These are phyloP conservation scores for Penicillium palitans DNA, from an alignment of 2,329 filamentous ascomycete species.

Conservation along the genomic window DNA sequence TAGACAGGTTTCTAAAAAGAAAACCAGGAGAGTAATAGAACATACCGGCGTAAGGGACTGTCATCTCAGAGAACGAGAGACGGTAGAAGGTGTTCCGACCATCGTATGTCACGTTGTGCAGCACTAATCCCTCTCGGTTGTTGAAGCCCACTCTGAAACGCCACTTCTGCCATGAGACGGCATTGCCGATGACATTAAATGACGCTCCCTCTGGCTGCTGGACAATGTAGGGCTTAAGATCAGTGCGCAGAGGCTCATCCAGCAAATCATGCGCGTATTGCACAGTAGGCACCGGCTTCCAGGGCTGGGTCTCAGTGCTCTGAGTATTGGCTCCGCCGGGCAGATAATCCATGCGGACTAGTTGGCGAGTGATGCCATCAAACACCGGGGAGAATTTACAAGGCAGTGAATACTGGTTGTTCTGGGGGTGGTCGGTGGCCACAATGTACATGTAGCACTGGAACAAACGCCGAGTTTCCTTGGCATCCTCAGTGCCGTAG, in stretches of 20 bases:
- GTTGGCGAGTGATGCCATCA: slow-evolving; percentile 60
- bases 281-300: slow-evolving; percentile 54
- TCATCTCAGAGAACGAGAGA: slow-evolving; percentile 68
- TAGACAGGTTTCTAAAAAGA: not conserved
- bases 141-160: slow-evolving; percentile 63
- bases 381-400: slow-evolving; percentile 49
- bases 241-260: slow-evolving; percentile 62
- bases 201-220: slow-evolving; percentile 66
- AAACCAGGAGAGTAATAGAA: not conserved
- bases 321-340: slow-evolving; percentile 66
- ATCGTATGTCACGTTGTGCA: slow-evolving; percentile 68
- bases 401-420: slow-evolving; percentile 40
- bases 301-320: slow-evolving; percentile 57
- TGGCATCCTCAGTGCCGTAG: slow-evolving; percentile 54
- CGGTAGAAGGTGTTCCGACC: slow-evolving; percentile 66
- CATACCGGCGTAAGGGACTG: slow-evolving; percentile 49
- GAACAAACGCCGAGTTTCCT: slow-evolving; percentile 41
- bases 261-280: slow-evolving; percentile 65
- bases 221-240: slow-evolving; percentile 65
- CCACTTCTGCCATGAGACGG: slow-evolving; percentile 68
- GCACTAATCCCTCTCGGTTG: slow-evolving; percentile 64
- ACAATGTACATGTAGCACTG: slow-evolving; percentile 47
- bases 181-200: slow-evolving; percentile 58
- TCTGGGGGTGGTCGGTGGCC: slow-evolving; percentile 36
- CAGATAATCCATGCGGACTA: slow-evolving; percentile 68